Evolutionary conservation across 2,329 filamentous ascomycete genomes (phyloP), one percentile per base, ranked within the genome.

Genomic region (Diaporthe citrichinensis): DNA sequence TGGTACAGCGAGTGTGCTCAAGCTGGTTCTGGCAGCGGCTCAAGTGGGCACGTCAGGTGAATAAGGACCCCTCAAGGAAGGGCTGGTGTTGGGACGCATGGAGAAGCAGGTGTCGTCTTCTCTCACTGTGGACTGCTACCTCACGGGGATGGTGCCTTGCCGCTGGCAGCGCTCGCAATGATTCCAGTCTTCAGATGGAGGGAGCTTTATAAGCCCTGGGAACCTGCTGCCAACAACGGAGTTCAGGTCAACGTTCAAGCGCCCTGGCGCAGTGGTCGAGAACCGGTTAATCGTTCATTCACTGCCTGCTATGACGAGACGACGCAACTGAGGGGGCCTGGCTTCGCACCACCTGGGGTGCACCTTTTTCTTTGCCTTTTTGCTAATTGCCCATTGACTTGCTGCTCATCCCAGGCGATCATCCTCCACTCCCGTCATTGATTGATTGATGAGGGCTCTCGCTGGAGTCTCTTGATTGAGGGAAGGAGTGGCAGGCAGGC

Each of bases 211-310:
- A 36, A 68, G 14, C 3, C 5, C 44, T 36, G 23, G 28, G 23
- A 68, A 25, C 2, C 62, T 20, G 31, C 44, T 68, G 31, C 62
- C 20, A 5, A 5, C 28, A 51, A n/a, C 6, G 44, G 44, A 36
- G 62, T 25, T n/a, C 31, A 49, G 44, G 44, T 68, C 62, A 51
- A 53, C 62, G 62, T 68, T 68, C 62, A 68, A 34, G 44, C 62
- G 44, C 62, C 62, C 44, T 68, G 62, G 62, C 46, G 62, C 62
- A 53, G 31, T 68, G 62, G 44, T 51, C 23, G 44, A 68, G 44
- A 68, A 51, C 62, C 62, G 62, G 62, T 68, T 51, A 68, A 46
- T 65, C 44, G n/a, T 36, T 51, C 31, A 68, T 51, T 68, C 62
- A n/a, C 28, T 68, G 44, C 62, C 44, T 25, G 44, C 44, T 49